Conservation (phyloP, 306 rosid genomes). For the Arachis hypogaea region DNA sequence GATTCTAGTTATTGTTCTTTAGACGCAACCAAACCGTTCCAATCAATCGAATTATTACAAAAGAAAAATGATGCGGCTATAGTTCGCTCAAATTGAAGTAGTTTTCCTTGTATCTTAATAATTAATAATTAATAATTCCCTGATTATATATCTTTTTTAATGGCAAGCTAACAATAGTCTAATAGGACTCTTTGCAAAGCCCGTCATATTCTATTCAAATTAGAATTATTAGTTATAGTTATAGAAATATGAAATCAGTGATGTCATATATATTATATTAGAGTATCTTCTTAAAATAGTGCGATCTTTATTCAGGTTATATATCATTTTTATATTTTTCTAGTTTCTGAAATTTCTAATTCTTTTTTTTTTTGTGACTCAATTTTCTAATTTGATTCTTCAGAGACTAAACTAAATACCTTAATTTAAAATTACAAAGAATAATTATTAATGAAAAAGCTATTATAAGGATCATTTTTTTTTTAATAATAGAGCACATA, state of each 20-base stretch:
- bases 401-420: not conserved
- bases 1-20: not conserved
- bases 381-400: not conserved
- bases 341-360: too few relatives aligned
- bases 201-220: not conserved
- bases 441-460: too few relatives aligned
- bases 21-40: slow-evolving; percentile 13
- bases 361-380: not conserved
- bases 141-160: too few relatives aligned
- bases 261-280: too few relatives aligned
- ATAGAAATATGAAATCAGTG: not conserved
- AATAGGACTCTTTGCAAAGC: not conserved
- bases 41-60: not conserved
- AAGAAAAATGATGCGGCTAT: not conserved
- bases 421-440: too few relatives aligned
- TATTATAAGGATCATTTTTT: too few relatives aligned
- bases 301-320: not conserved
- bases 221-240: not conserved
- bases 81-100: not conserved
- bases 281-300: not conserved
- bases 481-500: too few relatives aligned
- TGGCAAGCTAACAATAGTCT: too few relatives aligned
- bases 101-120: not conserved
- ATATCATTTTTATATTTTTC: too few relatives aligned
- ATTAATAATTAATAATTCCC: not conserved